Base-by-base conservation (phyloP, 257 asterid genomes). In the Fraxinus americana region DNA sequence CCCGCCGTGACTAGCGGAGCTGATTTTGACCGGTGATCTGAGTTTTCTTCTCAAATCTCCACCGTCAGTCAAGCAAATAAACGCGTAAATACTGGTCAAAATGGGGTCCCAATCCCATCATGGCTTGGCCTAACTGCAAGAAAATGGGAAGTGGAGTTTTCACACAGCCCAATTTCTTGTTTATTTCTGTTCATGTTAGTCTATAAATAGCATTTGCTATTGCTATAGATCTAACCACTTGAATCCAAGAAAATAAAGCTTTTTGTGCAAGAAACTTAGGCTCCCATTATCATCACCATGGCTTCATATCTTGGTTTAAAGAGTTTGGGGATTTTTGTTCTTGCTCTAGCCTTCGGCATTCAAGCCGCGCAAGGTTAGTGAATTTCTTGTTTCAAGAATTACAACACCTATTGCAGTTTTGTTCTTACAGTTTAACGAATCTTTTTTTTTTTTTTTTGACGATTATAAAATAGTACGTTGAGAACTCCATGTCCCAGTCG, bases 301-400 rank as follows among this genome's bases (percentile, higher is more conserved):
- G 89, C 92, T 35, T 79, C 88, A 21, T 71, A 11, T 27, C 23
- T 72, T 3, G 68, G 21, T 80, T 50, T 63, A 41, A 71, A 70
- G 43, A 70, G 78, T 39, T 83, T 69, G 34, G 65, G 63, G 4
- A 16, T 88, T 23, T 71, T 73, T 16, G 86, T 59, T 67, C 73
- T 90, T 50, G 86, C 78, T 19, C 63, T 83, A 48, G 79, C 79
- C 70, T 69, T 83, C n/a, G 80, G 23, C 36, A 29, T 78, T 4
- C 84, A 85, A 77, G 50, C 35, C 78, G 38, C 63, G 17, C 10
- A 63, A 54, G 94, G 94, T 91, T 5, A 71, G 88, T 80, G 21
- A 9, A 13, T 70, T 11, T 71, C 21, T 67, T 11, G 25, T 34
- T 77, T 7, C 30, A 54, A 34, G 21, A 45, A 13, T 45, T 45